These are phyloP conservation scores for Chlorencoelia australis DNA, from an alignment of 2,329 filamentous ascomycete species.

Conservation along the genomic window DNA sequence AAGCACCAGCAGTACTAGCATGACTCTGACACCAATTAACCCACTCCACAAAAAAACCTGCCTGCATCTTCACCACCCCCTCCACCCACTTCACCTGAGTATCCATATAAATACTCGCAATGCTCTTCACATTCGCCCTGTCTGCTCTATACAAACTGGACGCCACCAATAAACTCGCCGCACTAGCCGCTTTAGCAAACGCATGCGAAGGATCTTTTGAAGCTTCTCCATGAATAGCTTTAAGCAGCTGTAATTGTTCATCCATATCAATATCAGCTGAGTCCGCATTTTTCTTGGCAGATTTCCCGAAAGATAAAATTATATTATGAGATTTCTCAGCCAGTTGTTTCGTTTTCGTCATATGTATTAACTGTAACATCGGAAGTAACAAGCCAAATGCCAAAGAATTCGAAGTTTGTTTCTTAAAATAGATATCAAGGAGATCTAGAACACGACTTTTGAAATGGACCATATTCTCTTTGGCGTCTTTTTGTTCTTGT, in stretches of 20 bases:
- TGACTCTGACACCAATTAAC: slow-evolving; percentile 58
- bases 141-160: slow-evolving; percentile 49
- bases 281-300: slow-evolving; percentile 46
- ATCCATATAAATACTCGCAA: slow-evolving; percentile 54
- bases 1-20: slow-evolving; percentile 15
- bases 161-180: slow-evolving; percentile 56
- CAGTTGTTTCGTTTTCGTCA: slow-evolving; percentile 67
- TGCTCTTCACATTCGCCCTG: slow-evolving; percentile 39
- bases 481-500: slow-evolving; percentile 78
- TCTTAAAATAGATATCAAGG: slow-evolving; percentile 73
- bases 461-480: slow-evolving; percentile 83
- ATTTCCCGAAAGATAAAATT: slow-evolving; percentile 61
- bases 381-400: slow-evolving; percentile 64
- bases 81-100: slow-evolving; percentile 51
- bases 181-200: slow-evolving; percentile 67
- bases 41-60: slow-evolving; percentile 61
- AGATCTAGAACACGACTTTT: slow-evolving; percentile 90
- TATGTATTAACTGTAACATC: slow-evolving; percentile 64
- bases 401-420: slow-evolving; percentile 58
- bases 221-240: slow-evolving; percentile 58
- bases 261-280: slow-evolving; percentile 31
- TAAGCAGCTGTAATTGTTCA: slow-evolving; percentile 42
- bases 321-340: slow-evolving; percentile 63
- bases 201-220: slow-evolving; percentile 53
- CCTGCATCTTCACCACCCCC: slow-evolving; percentile 49